Evolutionary conservation across 2,329 filamentous ascomycete genomes (phyloP).

Genomic region (Chaetomiaceae sp.): DNA sequence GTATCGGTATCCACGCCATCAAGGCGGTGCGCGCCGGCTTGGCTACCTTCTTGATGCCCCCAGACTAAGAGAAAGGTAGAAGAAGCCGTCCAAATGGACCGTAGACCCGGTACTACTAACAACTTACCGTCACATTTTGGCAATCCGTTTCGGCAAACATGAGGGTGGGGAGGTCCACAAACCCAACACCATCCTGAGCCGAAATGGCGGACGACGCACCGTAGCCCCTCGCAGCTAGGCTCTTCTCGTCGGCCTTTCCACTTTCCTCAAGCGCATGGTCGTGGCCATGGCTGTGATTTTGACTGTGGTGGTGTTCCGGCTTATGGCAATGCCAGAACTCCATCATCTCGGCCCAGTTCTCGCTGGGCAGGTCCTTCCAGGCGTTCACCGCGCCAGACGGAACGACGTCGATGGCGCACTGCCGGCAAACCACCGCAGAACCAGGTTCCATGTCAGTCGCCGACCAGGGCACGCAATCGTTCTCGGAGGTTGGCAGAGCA

Average conservation of each 20-base stretch:
- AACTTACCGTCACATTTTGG: constrained; percentile 34
- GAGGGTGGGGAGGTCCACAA: constrained; percentile 77
- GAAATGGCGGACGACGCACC: constrained; percentile 71
- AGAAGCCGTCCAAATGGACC: not conserved
- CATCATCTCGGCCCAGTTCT: constrained; percentile 99
- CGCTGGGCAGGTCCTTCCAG: constrained; percentile 93
- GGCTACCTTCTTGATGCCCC: constrained; percentile 59
- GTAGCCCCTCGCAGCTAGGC: constrained; percentile 64
- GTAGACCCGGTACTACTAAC: constrained; percentile 5
- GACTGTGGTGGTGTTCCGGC: constrained; percentile 52
- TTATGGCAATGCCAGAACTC: constrained; percentile 99
- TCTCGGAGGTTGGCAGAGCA: constrained; percentile 30
- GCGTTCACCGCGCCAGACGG: constrained; percentile 34
- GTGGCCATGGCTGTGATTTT: constrained; percentile 32
- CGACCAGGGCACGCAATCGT: constrained; percentile 48
- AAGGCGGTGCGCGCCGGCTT: constrained; percentile 39
- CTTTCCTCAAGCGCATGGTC: constrained; percentile 24
- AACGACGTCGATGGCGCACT: constrained; percentile 36
- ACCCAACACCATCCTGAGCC: constrained; percentile 60
- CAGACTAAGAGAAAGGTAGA: too few species aligned
- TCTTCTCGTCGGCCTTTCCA: constrained; percentile 34
- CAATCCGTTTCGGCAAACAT: constrained; percentile 66
- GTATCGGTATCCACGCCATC: constrained; percentile 62
- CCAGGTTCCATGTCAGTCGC: constrained; percentile 41
- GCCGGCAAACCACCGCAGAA: constrained; percentile 39